Conservation (phyloP, 176 grass and related monocot species). For the Cenchrus fungigraminus region DNA sequence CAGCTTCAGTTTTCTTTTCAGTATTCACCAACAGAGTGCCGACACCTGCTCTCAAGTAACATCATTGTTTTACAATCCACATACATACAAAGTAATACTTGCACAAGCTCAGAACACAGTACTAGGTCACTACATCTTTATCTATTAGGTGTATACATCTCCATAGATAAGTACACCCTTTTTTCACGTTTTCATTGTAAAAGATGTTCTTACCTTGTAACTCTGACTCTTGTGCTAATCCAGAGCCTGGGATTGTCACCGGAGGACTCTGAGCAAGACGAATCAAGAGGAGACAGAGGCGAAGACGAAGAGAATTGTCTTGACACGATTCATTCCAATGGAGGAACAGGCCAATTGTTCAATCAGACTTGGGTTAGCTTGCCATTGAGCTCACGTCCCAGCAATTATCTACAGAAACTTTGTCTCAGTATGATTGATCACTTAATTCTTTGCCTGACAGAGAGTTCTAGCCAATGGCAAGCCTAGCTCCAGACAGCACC, state of each 20-base stretch:
- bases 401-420: background rate
- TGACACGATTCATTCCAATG: background rate
- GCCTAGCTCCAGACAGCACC: slow-evolving; percentile 30
- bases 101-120: background rate
- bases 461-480: slow-evolving; percentile 34
- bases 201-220: background rate
- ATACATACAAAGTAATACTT: too few species aligned
- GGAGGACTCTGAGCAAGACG: background rate
- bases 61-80: slow-evolving; percentile 7
- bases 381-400: background rate
- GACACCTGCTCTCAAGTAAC: background rate
- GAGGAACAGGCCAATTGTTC: slow-evolving; percentile 35
- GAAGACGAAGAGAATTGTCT: background rate
- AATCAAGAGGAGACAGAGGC: background rate
- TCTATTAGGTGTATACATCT: background rate
- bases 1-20: slow-evolving; percentile 8
- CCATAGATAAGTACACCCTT: background rate
- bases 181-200: too few species aligned
- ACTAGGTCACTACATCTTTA: background rate
- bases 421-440: background rate
- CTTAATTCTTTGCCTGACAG: slow-evolving; percentile 31
- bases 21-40: slow-evolving; percentile 11
- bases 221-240: background rate
- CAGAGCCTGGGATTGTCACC: slow-evolving; percentile 47
- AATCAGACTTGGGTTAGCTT: slow-evolving; percentile 49